These are phyloP conservation scores for Pulveroboletus ravenelii DNA, from an alignment of 768 basidiomycete species.

Conservation along the genomic window DNA sequence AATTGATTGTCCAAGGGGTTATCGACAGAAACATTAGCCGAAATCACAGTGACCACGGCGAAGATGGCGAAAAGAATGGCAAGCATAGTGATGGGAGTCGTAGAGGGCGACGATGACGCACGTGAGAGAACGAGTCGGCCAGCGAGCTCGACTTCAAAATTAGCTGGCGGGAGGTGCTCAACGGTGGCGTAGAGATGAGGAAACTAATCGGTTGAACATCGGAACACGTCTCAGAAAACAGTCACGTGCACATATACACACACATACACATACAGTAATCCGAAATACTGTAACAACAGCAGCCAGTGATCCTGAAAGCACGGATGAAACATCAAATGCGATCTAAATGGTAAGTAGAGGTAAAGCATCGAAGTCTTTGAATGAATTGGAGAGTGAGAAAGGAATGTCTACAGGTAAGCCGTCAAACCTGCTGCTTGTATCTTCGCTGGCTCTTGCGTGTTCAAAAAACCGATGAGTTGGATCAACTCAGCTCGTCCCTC, in stretches of 20 bases:
- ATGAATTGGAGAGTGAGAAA: not conserved
- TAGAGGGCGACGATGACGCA: slow-evolving; percentile 38
- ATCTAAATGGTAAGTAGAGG: slow-evolving; percentile 19
- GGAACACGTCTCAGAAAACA: slow-evolving; percentile 13
- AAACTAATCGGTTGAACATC: slow-evolving; percentile 13
- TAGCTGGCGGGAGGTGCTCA: slow-evolving; percentile 4
- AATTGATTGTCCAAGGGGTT: slow-evolving; percentile 68
- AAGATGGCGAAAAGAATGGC: slow-evolving; percentile 53
- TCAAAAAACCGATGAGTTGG: slow-evolving; percentile 65
- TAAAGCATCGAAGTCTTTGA: not conserved
- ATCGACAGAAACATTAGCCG: slow-evolving; percentile 47
- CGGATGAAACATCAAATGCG: slow-evolving; percentile 12
- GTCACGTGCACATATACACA: slow-evolving; percentile 24
- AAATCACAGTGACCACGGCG: slow-evolving; percentile 35
- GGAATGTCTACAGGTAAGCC: slow-evolving; percentile 39
- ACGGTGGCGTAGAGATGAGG: not conserved
- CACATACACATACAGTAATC: slow-evolving; percentile 2
- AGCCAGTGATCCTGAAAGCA: slow-evolving; percentile 6
- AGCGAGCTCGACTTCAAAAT: slow-evolving; percentile 45
- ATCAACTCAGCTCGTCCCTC: slow-evolving; percentile 76
- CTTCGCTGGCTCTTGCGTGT: slow-evolving; percentile 69
- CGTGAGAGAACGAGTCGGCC: slow-evolving; percentile 47
- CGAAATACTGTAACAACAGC: slow-evolving; percentile 6
- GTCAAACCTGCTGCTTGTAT: slow-evolving; percentile 75
- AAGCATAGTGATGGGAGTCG: slow-evolving; percentile 59